Conservation (phyloP, 805 yeast genomes). For the Ogataea philodendri region DNA sequence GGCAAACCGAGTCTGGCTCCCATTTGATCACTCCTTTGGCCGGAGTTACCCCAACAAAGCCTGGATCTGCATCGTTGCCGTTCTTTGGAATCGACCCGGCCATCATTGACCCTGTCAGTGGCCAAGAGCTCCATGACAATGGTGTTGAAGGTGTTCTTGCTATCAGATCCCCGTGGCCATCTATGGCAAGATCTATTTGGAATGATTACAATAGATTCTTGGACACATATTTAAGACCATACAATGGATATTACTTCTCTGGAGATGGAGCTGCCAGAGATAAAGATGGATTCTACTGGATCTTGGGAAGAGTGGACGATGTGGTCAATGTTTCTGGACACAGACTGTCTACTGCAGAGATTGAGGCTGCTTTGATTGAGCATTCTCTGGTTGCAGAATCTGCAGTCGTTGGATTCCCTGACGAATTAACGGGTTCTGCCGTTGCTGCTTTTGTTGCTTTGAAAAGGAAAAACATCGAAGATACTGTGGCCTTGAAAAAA, state of each 20-base stretch:
- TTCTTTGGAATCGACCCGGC: slow-evolving; percentile 77
- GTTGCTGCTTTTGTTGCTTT: slow-evolving; percentile 79
- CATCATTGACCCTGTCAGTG: slow-evolving; percentile 71
- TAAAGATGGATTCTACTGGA: slow-evolving; percentile 81
- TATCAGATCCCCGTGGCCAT: slow-evolving; percentile 74
- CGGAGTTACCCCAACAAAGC: slow-evolving; percentile 74
- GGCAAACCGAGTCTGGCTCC: slow-evolving; percentile 88
- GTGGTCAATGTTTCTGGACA: slow-evolving; percentile 87
- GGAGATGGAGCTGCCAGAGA: slow-evolving; percentile 92
- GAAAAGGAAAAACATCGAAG: slow-evolving; percentile 51
- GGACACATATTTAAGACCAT: slow-evolving; percentile 82
- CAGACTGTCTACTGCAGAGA: slow-evolving; percentile 84
- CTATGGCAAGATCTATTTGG: slow-evolving; percentile 82
- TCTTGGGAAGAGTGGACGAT: slow-evolving; percentile 83
- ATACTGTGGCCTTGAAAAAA: slow-evolving; percentile 53
- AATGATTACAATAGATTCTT: slow-evolving; percentile 68
- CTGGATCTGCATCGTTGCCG: slow-evolving; percentile 83
- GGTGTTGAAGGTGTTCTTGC: slow-evolving; percentile 82
- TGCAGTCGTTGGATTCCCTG: slow-evolving; percentile 82
- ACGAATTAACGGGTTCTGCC: slow-evolving; percentile 84
- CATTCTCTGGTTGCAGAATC: slow-evolving; percentile 69
- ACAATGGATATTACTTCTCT: slow-evolving; percentile 78
- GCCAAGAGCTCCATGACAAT: slow-evolving; percentile 63
- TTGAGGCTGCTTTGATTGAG: slow-evolving; percentile 78
- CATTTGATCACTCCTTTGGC: slow-evolving; percentile 78